Percentiles rank a stretch among this genome's conserved stretches.
Evolutionary conservation across 1,284 basidiomycete genomes (phyloP).

Genomic region (Moesziomyces sp.): DNA sequence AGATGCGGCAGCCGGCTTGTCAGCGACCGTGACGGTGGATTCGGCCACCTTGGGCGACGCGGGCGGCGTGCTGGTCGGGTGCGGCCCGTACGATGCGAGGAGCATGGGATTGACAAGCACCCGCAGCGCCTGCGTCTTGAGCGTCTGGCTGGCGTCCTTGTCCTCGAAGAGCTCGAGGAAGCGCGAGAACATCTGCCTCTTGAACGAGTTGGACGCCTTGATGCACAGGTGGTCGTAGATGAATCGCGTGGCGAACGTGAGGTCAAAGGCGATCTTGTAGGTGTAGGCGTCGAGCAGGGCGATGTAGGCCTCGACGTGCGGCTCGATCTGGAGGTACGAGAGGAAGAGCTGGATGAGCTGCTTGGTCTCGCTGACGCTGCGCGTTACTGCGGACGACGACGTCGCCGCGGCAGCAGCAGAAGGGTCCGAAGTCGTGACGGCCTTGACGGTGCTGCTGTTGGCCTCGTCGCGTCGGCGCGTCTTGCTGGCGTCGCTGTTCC

Average conservation of each 20-base stretch:
- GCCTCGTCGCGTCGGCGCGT: slow-evolving; percentile 54
- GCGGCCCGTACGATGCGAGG: slow-evolving; percentile 75
- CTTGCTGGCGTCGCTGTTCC: slow-evolving; percentile 61
- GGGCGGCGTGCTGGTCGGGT: slow-evolving; percentile 21
- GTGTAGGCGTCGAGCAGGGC: slow-evolving; percentile 87
- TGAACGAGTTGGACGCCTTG: slow-evolving; percentile 74
- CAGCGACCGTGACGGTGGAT: not conserved
- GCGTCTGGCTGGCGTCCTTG: slow-evolving; percentile 75
- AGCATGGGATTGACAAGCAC: slow-evolving; percentile 90
- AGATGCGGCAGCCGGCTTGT: slow-evolving; percentile 7
- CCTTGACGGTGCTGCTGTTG: slow-evolving; percentile 39
- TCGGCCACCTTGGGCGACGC: slow-evolving; percentile 21
- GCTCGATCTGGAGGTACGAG: slow-evolving; percentile 72
- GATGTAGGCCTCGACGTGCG: slow-evolving; percentile 87
- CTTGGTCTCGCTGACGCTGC: slow-evolving; percentile 73
- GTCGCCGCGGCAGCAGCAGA: slow-evolving; percentile 1
- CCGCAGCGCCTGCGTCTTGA: slow-evolving; percentile 88
- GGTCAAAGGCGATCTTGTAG: slow-evolving; percentile 83
- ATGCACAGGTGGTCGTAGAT: slow-evolving; percentile 85
- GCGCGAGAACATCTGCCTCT: slow-evolving; percentile 82
- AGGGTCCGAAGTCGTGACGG: slow-evolving; percentile 23
- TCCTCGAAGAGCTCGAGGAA: slow-evolving; percentile 88
- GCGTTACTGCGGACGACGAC: slow-evolving; percentile 8
- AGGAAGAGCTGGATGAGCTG: slow-evolving; percentile 75
- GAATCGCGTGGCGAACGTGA: slow-evolving; percentile 84